Conservation (phyloP, 2,329 filamentous ascomycete genomes). For the Neurospora crassa region DNA sequence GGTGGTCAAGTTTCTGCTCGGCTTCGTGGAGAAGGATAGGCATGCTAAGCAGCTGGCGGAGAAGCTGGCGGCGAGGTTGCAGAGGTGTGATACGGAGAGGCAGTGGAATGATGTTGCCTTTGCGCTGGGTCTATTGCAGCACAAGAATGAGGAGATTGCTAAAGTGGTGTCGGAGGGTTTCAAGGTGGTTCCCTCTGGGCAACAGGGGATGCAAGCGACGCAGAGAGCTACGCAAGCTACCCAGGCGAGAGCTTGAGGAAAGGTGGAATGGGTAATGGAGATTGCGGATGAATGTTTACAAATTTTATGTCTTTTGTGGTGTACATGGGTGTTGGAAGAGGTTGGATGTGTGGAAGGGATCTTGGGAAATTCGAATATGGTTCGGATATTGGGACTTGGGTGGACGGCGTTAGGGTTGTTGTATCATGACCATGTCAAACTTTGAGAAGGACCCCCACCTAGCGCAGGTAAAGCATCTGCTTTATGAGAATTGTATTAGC, state of each 20-base stretch:
- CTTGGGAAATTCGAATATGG: background rate
- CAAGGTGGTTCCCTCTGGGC: conserved; percentile 45
- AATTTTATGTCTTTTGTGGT: background rate
- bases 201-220: background rate
- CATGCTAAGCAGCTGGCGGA: conserved; percentile 90
- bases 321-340: background rate
- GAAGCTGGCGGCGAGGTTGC: conserved; percentile 80
- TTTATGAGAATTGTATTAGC: background rate
- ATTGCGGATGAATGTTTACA: background rate
- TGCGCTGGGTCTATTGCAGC: conserved; percentile 77
- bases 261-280: background rate
- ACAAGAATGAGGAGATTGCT: conserved; percentile 84
- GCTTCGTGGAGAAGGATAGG: conserved; percentile 98
- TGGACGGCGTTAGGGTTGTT: background rate
- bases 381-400: background rate
- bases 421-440: background rate
- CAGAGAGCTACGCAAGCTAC: background rate
- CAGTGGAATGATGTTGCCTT: conserved; percentile 98
- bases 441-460: background rate
- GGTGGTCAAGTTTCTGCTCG: conserved; percentile 85
- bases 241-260: background rate
- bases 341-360: background rate
- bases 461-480: background rate
- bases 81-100: conserved; percentile 79
- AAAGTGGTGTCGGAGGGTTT: conserved; percentile 70